Conservation (phyloP, 2,329 filamentous ascomycete species). For the Xylariaceae sp. region DNA sequence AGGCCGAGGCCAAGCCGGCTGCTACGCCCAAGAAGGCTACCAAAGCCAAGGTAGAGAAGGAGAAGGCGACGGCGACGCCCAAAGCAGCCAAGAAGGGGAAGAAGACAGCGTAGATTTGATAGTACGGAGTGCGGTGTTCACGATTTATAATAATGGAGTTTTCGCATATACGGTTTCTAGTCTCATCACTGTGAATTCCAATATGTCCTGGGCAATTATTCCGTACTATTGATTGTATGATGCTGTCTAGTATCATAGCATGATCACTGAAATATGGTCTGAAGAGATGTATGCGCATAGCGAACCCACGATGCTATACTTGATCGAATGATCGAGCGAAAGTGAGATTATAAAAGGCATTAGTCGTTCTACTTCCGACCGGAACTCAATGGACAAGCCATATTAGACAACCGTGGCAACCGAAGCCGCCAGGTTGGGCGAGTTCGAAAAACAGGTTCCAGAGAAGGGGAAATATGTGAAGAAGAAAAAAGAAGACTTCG, state of each 20-base stretch:
- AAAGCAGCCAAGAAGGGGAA: conserved; percentile 32
- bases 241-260: not conserved
- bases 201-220: no score
- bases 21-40: conserved; percentile 27
- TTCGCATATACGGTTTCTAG: not conserved
- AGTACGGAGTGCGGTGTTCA: conserved; percentile 36
- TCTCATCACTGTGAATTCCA: no score
- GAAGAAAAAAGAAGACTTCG: conserved; percentile 32
- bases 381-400: conserved; percentile 42
- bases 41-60: conserved; percentile 21
- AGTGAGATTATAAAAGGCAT: conserved; percentile 58
- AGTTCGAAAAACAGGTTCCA: conserved; percentile 31
- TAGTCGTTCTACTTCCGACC: conserved; percentile 49
- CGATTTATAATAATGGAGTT: conserved; percentile 14
- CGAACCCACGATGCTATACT: conserved; percentile 54
- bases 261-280: not conserved
- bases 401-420: conserved; percentile 18
- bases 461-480: conserved; percentile 48
- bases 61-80: conserved; percentile 10
- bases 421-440: conserved; percentile 23
- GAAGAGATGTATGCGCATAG: conserved; percentile 51
- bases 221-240: not conserved
- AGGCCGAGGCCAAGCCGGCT: conserved; percentile 19
- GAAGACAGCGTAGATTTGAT: conserved; percentile 29
- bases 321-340: conserved; percentile 40